Evolutionary conservation across 192 early-diverging fungal genomes (phyloP), one percentile per base, ranked within the genome.

Genomic region (Coemansia sp.): DNA sequence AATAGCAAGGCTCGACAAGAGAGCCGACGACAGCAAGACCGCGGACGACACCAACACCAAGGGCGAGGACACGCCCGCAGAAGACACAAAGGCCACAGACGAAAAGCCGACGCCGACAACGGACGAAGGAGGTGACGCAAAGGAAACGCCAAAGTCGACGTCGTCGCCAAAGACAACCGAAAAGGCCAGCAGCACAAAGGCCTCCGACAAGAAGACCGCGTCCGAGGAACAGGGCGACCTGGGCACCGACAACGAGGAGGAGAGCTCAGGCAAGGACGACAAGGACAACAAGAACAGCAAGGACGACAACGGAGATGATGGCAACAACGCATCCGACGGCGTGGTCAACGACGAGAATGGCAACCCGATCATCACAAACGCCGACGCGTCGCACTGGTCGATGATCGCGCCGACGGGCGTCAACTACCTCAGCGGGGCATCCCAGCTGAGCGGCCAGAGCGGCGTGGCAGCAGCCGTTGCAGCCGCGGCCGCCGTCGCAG

Each of bases 401-500:
- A 55, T 72, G 43, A 61, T 72, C 33, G 46, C 57, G 34, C 70
- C 70, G 4, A 60, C 70, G 9, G 70, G 70, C 15, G 63, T 72
- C 41, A 60, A 32, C 42, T 72, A 62, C 37, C 53, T 61, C 32
- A 72, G 70, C 63, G 55, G 58, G 25, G n/a, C n/a, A 62, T 34
- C 53, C 58, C 32, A 72, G 70, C 63, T 50, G 58, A 24, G 70
- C 58, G 10, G 36, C 62, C 9, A 24, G 32, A 8, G 28, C 10
- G 14, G 30, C 19, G 20, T 18, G 23, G 24, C 7, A 24, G 46
- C 46, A 3, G 25, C 40, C 15, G 37, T 48, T 8, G 17, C 23
- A n/a, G 50, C 42, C 14, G 58, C 43, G 4, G 58, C 40, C 3
- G 48, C 42, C 6, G 38, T 54, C n/a, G 42, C 25, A 0, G 58